Percentiles rank a stretch among this genome's conserved stretches.
phyloP scores from a whole-genome alignment of 768 basidiomycete genomes.

The Chalciporus chontae region DNA sequence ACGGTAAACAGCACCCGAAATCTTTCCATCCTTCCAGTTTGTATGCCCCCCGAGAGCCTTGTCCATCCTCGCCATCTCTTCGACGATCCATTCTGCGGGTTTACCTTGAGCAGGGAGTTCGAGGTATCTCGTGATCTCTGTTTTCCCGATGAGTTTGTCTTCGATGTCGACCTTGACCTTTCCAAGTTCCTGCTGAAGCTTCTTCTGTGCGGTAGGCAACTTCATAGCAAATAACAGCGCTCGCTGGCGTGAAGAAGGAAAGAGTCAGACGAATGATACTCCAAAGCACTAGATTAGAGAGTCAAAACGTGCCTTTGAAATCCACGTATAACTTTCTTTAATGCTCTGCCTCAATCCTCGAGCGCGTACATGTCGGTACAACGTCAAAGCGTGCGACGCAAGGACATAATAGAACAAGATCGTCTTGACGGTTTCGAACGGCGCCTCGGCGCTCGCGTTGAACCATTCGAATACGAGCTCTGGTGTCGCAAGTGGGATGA shows the following conservation, averaged over 20 bases:
- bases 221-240: slow-evolving; percentile 55
- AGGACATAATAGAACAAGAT: slow-evolving; percentile 35
- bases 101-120: slow-evolving; percentile 62
- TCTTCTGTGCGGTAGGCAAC: slow-evolving; percentile 55
- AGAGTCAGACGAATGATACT: background rate
- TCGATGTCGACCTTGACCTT: slow-evolving; percentile 66
- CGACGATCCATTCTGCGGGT: slow-evolving; percentile 66
- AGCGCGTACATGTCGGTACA: slow-evolving; percentile 36
- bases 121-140: slow-evolving; percentile 61
- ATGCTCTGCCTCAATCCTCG: slow-evolving; percentile 31
- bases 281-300: slow-evolving; percentile 1
- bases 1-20: slow-evolving; percentile 89
- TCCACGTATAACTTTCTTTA: slow-evolving; percentile 26
- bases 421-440: slow-evolving; percentile 31
- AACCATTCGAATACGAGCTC: slow-evolving; percentile 16
- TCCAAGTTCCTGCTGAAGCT: slow-evolving; percentile 60
- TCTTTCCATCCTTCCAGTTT: slow-evolving; percentile 67
- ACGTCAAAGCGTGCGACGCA: slow-evolving; percentile 21
- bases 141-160: slow-evolving; percentile 59
- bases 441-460: slow-evolving; percentile 8
- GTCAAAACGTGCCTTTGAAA: slow-evolving; percentile 23
- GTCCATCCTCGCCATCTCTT: slow-evolving; percentile 83
- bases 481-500: slow-evolving; percentile 4
- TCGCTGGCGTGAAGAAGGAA: slow-evolving; percentile 34
- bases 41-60: slow-evolving; percentile 41